These are phyloP conservation scores for Colletotrichum karsti DNA, from an alignment of 2,329 filamentous ascomycete species.

Conservation along the genomic window DNA sequence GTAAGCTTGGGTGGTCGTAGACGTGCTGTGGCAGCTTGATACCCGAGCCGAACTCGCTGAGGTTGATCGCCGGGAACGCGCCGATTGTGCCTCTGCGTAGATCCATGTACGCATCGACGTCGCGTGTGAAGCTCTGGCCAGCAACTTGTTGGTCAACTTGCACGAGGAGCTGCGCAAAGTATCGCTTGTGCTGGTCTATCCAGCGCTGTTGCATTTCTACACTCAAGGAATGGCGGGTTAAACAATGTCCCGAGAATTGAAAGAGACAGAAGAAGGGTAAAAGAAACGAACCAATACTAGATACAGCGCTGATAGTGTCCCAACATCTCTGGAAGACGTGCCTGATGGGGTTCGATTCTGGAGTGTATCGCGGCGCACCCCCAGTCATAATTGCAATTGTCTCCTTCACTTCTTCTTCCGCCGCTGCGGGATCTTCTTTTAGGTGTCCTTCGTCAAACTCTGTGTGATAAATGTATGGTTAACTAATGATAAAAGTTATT, in stretches of 20 bases:
- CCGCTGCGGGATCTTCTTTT: background rate
- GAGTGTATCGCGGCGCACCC: background rate
- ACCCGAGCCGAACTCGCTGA: background rate
- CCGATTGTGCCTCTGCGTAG: background rate
- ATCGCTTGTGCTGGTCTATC: background rate
- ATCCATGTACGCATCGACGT: background rate
- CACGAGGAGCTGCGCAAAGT: background rate
- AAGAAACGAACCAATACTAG: background rate
- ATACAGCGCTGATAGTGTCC: background rate
- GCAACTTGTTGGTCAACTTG: background rate
- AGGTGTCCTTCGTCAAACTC: background rate
- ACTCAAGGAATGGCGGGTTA: background rate
- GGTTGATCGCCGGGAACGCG: background rate
- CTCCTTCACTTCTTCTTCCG: background rate
- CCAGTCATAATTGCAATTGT: background rate
- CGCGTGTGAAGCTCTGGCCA: background rate
- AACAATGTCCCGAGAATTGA: too few relatives aligned
- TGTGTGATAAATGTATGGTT: background rate
- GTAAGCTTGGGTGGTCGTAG: background rate
- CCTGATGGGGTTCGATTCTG: background rate
- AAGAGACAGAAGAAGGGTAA: too few relatives aligned
- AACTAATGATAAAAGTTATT: background rate
- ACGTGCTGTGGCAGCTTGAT: background rate
- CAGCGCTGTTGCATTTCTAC: background rate
- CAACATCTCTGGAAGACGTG: background rate